Percentiles rank a stretch among this genome's conserved stretches.
Conservation (phyloP, 257 asterid genomes). For the Solanum sitiens region DNA sequence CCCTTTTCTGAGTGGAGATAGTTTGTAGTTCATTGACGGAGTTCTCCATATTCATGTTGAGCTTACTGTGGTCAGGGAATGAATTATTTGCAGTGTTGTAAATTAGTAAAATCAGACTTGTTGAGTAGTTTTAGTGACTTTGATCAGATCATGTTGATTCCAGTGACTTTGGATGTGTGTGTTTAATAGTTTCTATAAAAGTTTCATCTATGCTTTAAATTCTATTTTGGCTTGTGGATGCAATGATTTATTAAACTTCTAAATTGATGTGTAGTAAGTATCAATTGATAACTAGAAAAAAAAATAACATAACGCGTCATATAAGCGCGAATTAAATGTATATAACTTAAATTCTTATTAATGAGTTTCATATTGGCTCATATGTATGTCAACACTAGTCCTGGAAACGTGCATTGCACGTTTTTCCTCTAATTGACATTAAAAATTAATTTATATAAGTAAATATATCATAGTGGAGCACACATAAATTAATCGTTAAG, state of each 20-base stretch:
- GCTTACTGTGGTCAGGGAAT: constrained; percentile 33
- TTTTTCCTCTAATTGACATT: too few species aligned
- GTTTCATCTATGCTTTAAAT: too few species aligned
- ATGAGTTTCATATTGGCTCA: background rate
- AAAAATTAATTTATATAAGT: too few species aligned
- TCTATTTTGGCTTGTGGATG: background rate
- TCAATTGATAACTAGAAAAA: background rate
- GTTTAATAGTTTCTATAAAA: too few species aligned
- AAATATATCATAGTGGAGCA: too few species aligned
- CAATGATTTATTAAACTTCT: too few species aligned
- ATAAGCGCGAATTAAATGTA: background rate
- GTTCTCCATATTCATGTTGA: constrained; percentile 71
- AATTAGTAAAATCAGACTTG: background rate
- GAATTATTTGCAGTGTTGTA: background rate
- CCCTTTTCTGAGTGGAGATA: constrained; percentile 46
- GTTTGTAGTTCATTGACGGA: constrained; percentile 55
- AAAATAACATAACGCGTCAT: background rate
- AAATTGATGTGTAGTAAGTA: background rate
- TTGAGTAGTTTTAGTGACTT: background rate
- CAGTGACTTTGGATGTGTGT: too few species aligned
- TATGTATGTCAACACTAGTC: background rate
- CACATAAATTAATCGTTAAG: too few species aligned
- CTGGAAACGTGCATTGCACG: too few species aligned
- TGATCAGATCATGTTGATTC: background rate
- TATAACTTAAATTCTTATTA: too few species aligned